Evolutionary conservation across 1,139 yeast genomes (phyloP), one percentile per base, ranked within the genome.

Genomic region (Geotrichum candidum): DNA sequence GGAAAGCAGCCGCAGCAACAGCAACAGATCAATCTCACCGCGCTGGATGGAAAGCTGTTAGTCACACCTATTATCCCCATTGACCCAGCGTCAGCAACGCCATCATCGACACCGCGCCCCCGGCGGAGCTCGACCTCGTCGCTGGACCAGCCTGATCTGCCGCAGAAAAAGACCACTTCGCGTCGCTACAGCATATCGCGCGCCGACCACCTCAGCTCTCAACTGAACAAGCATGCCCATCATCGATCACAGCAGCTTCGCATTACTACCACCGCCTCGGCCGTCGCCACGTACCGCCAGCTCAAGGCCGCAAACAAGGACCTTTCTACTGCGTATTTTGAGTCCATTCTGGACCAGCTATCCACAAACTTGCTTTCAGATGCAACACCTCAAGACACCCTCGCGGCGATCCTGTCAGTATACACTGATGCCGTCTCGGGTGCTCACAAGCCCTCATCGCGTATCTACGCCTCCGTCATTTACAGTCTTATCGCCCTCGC

Each of bases 401-500:
- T 58, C 35, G 27, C 45, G 11, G 51, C 15, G 53, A 35, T 58
- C 3, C 54, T 58, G 25, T 58, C 61, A 13, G 48, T 58, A 29
- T 58, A 58, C 54, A 50, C 53, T 51, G 61, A 58, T 48, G 23
- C 48, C 10, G 51, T 53, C 1, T 53, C 61, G 5, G 51, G 29
- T 5, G n/a, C 9, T 10, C 59, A 68, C n/a, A 57, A 63, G 11
- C 76, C 78, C 1, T 64, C 70, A 41, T 65, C 65, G 3, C 63
- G 67, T 9, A 73, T 76, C 1, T 75, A 75, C 64, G 56, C 67
- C n/a, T 63, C 72, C 7, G 65, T 75, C 15, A 63, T 75, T 7
- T 61, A 63, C n/a, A 64, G 68, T 1, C 65, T 75, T 6, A 63
- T 71, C 33, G 66, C 68, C 1, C 68, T 68, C n/a, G 72, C 77